phyloP scores from a whole-genome alignment of 2,329 filamentous ascomycete species.

The Penicillium sp. region DNA sequence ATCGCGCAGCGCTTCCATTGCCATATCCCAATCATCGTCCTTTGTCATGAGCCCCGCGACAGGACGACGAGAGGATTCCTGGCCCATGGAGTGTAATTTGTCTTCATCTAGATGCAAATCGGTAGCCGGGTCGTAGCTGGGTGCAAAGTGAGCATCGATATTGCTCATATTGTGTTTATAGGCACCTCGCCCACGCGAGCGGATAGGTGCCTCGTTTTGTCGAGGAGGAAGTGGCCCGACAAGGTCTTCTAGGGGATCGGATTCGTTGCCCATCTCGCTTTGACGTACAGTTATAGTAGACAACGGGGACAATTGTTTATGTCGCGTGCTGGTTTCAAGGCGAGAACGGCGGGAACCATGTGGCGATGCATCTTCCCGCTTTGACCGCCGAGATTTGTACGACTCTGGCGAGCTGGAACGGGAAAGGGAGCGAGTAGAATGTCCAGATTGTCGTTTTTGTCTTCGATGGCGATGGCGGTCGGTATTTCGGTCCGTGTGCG shows the following conservation, averaged over 20 bases:
- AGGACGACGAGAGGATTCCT: slow-evolving; percentile 43
- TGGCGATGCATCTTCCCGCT: slow-evolving; percentile 5
- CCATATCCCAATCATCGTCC: slow-evolving; percentile 74
- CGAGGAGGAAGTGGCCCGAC: slow-evolving; percentile 68
- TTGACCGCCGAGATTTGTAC: slow-evolving; percentile 2
- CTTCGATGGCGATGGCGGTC: slow-evolving; percentile 20
- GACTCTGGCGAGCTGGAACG: slow-evolving; percentile 7
- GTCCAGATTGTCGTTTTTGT: slow-evolving; percentile 33
- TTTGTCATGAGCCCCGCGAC: slow-evolving; percentile 47
- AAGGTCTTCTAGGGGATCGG: slow-evolving; percentile 72
- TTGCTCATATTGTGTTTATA: slow-evolving; percentile 58
- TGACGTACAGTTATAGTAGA: neutral
- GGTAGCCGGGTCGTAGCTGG: slow-evolving; percentile 57
- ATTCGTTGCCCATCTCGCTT: slow-evolving; percentile 42
- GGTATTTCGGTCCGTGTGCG: slow-evolving; percentile 18
- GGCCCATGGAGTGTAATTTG: slow-evolving; percentile 61
- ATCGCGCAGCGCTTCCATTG: slow-evolving; percentile 74
- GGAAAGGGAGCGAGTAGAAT: slow-evolving; percentile 12
- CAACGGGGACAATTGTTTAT: slow-evolving; percentile 1
- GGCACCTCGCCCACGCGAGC: slow-evolving; percentile 69
- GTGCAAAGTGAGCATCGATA: slow-evolving; percentile 79
- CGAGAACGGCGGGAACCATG: slow-evolving; percentile 7
- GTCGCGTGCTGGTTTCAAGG: neutral
- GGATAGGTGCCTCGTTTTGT: slow-evolving; percentile 47
- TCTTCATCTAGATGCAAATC: slow-evolving; percentile 43